Conservation (phyloP, 208 protist genomes). For the Leishmania major region DNA sequence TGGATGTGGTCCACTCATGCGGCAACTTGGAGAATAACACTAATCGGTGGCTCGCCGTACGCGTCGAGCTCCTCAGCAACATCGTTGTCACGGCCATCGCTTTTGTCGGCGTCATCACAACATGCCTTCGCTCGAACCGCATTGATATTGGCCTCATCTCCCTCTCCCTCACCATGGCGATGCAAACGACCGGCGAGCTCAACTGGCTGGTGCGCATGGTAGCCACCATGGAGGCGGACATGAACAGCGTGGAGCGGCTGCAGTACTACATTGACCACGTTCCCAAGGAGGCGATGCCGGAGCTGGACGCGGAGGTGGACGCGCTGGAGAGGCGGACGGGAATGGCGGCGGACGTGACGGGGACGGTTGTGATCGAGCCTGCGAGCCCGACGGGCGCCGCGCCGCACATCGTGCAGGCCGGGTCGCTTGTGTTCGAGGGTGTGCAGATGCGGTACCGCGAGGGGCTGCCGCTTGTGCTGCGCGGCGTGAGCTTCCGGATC, state of each 20-base stretch:
- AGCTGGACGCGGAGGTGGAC: constrained; percentile 15
- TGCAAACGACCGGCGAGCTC: constrained; percentile 32
- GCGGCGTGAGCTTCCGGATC: constrained; percentile 33
- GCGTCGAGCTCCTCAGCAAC: constrained; percentile 88
- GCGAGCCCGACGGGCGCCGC: background rate
- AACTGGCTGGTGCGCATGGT: constrained; percentile 41
- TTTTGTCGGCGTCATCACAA: constrained; percentile 33
- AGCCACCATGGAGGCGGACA: constrained; percentile 72
- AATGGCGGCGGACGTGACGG: constrained; percentile 31
- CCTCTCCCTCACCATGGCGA: constrained; percentile 50
- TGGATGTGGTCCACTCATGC: constrained; percentile 55
- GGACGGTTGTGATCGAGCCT: background rate
- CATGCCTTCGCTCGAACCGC: constrained; percentile 24
- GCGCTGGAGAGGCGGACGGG: constrained; percentile 53
- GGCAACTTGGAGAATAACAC: constrained; percentile 45
- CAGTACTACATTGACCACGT: constrained; percentile 77
- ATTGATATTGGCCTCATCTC: constrained; percentile 43
- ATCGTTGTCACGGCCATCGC: constrained; percentile 63
- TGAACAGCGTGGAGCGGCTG: constrained; percentile 88
- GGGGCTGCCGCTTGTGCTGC: constrained; percentile 67
- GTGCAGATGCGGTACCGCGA: constrained; percentile 76
- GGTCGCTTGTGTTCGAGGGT: constrained; percentile 19
- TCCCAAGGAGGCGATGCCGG: constrained; percentile 54
- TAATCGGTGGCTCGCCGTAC: constrained; percentile 89
- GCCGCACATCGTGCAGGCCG: constrained; percentile 27